Evolutionary conservation across 225 moss, liverwort and hornwort species (phyloP), one percentile per base, ranked within the genome.

Genomic region (Physcomitrium patens): DNA sequence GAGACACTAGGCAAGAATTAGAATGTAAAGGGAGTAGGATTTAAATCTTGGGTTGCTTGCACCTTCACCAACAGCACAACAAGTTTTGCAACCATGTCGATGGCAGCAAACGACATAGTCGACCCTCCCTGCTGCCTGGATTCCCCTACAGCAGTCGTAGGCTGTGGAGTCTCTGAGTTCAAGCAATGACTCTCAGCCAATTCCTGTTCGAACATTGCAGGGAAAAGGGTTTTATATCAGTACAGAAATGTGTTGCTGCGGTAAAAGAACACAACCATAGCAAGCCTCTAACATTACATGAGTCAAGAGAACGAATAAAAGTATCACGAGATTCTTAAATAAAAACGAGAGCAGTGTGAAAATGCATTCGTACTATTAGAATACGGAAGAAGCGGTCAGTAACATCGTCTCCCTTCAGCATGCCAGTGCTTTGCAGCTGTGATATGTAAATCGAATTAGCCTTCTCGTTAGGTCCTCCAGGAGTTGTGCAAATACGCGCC

Each of bases 31-130:
- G 42, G 7, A 12, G 48, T 66, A 67, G 27, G 10, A 67, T 50
- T 17, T 16, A 7, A 17, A 27, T 27, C 10, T 26, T 66, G 69
- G 8, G 69, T n/a, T 20, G 69, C 23, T 9, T 24, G 20, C 68
- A 82, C 79, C 82, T 86, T 91, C 57, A 91, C 91, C 22, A 91
- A 74, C 42, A 91, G 77, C 45, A 89, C 85, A 18, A 91, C 91
- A 73, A 89, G 89, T 75, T 91, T 89, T 26, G 86, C 89, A 65
- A 89, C 89, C 82, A 86, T 89, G 56, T 91, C 91, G 66, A 91
- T 80, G 7, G 91, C 85, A 49, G 81, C 77, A 79, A 89, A 91
- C 31, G 86, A 83, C n/a, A 86, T 41, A 42, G 65, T 78, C 58
- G 86, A 83, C 6, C 82, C 86, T 59, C 76, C 49, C 45, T 85